Conservation (phyloP, 106 monocot genomes). For the Cymbidium sinense region DNA sequence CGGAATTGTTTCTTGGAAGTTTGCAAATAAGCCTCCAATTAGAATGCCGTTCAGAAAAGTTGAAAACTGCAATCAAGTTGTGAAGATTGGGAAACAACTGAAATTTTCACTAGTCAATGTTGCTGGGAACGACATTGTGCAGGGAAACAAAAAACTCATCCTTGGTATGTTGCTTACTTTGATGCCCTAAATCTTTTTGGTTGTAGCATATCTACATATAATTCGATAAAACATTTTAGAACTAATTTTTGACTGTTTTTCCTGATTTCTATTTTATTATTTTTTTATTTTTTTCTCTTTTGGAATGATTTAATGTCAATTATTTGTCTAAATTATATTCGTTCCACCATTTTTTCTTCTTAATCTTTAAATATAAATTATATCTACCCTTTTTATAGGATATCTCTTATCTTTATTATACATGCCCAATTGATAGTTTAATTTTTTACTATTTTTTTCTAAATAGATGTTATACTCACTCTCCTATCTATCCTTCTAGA, state of each 20-base stretch:
- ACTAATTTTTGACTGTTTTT: background rate
- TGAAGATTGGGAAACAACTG: constrained; percentile 77
- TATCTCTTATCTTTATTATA: background rate
- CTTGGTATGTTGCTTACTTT: constrained; percentile 37
- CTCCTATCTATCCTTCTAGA: background rate
- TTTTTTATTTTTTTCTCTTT: background rate
- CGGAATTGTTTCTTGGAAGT: constrained; percentile 75
- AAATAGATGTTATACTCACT: background rate
- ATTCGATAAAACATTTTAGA: background rate
- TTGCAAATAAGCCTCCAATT: constrained; percentile 78
- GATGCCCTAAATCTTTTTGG: background rate
- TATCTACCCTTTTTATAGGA: no score
- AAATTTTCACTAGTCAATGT: constrained; percentile 91
- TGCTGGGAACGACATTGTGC: constrained; percentile 92
- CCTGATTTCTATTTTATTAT: no score
- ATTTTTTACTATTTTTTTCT: background rate
- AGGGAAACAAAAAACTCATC: constrained; percentile 88
- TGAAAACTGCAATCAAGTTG: constrained; percentile 90
- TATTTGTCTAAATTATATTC: background rate
- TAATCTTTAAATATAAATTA: no score
- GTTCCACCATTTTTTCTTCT: no score
- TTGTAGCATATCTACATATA: background rate
- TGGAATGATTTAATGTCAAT: background rate
- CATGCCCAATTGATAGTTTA: background rate
- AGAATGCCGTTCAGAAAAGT: constrained; percentile 93